Base-by-base conservation (phyloP, 78 protist genomes). In the Dictyostelium intermedium region DNA sequence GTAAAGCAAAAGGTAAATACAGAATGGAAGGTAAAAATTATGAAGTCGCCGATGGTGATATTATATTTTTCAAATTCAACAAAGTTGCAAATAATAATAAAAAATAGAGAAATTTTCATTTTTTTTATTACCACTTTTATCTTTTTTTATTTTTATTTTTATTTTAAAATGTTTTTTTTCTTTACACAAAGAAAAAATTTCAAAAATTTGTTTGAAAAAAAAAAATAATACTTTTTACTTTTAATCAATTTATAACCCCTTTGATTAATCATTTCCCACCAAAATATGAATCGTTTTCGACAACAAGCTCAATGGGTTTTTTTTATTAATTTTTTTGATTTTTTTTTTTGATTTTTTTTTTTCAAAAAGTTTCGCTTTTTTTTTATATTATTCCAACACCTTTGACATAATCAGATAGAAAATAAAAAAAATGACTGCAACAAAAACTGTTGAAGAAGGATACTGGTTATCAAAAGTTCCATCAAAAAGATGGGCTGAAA, bases 1-100 rank as follows among this genome's bases (percentile, higher is more conserved):
- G 93, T 27, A 87, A 93, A 34, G 97, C 97, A 1, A 96, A 70
- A 96, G 99, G 99, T 35, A 98, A 96, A 63, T 87, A 97, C 73
- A n/a, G 73, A 45, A 81, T 43, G 45, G 85, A 96, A 61, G 99
- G 99, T 23, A 84, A 85, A 25, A 91, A 84, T 8, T 98, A 98
- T 73, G 93, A 69, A 3, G 97, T 98, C 2, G 63, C 23, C n/a
- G 99, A 97, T 60, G 99, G 98, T 14, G 99, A 98, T 66, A 97
- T 98, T 80, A 27, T 92, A 25, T 85, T 96, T 72, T 98, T 98
- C 91, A 96, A 97, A 92, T 89, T 96, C 82, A 97, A 97, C 37
- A 69, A 41, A 2, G 34, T 14, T 1, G 73, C 43, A 18, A 27
- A 20, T 20, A 32, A 50, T 9, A 83, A 83, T 78, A 56, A 82